Percentiles rank a stretch among this genome's conserved stretches.
phyloP scores from a whole-genome alignment of 495 filamentous ascomycete genomes.

The Pyrenula aspistea region DNA sequence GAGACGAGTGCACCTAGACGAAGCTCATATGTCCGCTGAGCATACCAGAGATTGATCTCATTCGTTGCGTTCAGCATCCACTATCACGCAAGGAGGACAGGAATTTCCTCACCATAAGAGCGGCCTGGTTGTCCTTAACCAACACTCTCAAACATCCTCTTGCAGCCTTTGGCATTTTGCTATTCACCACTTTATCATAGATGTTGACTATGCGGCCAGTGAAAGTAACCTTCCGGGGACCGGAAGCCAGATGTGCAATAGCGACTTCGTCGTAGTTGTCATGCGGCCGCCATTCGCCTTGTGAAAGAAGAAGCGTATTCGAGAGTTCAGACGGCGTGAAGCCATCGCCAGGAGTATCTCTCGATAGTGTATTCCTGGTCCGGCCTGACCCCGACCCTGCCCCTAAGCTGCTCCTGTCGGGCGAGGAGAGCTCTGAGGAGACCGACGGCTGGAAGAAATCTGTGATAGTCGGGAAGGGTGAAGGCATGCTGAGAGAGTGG shows the following conservation, averaged over 20 bases:
- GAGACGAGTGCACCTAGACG: slow-evolving; percentile 13
- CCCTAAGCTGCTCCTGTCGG: not conserved
- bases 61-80: not conserved
- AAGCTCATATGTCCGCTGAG: slow-evolving; percentile 11
- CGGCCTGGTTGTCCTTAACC: slow-evolving; percentile 46
- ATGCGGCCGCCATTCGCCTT: slow-evolving; percentile 40
- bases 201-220: slow-evolving; percentile 50
- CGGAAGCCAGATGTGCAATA: slow-evolving; percentile 39
- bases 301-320: slow-evolving; percentile 17
- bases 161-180: slow-evolving; percentile 24
- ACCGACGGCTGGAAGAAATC: slow-evolving; percentile 2
- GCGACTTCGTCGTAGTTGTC: slow-evolving; percentile 34
- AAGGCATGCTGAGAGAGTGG: slow-evolving; percentile 39
- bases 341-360: slow-evolving; percentile 7
- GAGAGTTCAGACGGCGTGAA: not conserved
- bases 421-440: not conserved
- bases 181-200: slow-evolving; percentile 20
- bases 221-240: slow-evolving; percentile 37
- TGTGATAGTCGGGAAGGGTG: slow-evolving; percentile 37
- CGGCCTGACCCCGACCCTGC: not conserved
- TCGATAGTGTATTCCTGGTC: slow-evolving; percentile 11
- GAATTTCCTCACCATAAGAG: slow-evolving; percentile 33
- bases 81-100: not conserved
- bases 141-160: slow-evolving; percentile 41
- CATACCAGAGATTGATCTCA: slow-evolving; percentile 19